These are phyloP conservation scores for Tuber umbilicatum DNA, from an alignment of 495 filamentous ascomycete genomes.

Conservation along the genomic window DNA sequence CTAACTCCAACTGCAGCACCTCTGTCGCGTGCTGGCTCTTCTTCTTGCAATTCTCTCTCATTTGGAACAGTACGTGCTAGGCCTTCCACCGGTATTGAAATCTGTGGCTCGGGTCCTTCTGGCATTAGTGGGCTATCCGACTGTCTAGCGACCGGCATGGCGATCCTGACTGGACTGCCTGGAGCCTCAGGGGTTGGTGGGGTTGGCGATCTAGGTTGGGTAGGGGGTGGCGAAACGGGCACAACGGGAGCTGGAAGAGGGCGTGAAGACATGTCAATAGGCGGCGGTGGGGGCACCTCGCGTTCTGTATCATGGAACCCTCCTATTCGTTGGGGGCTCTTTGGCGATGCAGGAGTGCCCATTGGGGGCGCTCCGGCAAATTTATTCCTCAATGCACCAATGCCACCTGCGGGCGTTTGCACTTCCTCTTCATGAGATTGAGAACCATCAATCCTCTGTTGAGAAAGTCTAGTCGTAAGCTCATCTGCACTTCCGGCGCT, in stretches of 20 bases:
- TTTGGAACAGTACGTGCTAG: conserved; percentile 55
- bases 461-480: conserved; percentile 40
- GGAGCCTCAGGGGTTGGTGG: conserved; percentile 50
- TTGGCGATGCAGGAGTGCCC: conserved; percentile 50
- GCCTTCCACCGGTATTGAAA: conserved; percentile 52
- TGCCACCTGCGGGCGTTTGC: conserved; percentile 53
- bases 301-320: conserved; percentile 45
- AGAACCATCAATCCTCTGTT: conserved; percentile 54
- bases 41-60: conserved; percentile 59
- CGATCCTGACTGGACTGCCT: conserved; percentile 65
- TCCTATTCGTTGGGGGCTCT: conserved; percentile 26
- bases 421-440: conserved; percentile 46
- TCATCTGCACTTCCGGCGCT: conserved; percentile 51
- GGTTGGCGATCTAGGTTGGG: conserved; percentile 55
- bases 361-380: conserved; percentile 66
- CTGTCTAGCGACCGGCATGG: conserved; percentile 71
- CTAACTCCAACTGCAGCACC: conserved; percentile 58
- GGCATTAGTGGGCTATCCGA: conserved; percentile 47
- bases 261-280: conserved; percentile 55
- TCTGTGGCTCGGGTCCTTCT: conserved; percentile 46
- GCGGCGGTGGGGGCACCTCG: conserved; percentile 54
- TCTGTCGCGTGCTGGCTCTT: conserved; percentile 56
- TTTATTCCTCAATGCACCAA: conserved; percentile 66
- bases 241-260: conserved; percentile 43
- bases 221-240: conserved; percentile 54